Evolutionary conservation across 768 basidiomycete species (phyloP).

Genomic region (Cubamyces sp.): DNA sequence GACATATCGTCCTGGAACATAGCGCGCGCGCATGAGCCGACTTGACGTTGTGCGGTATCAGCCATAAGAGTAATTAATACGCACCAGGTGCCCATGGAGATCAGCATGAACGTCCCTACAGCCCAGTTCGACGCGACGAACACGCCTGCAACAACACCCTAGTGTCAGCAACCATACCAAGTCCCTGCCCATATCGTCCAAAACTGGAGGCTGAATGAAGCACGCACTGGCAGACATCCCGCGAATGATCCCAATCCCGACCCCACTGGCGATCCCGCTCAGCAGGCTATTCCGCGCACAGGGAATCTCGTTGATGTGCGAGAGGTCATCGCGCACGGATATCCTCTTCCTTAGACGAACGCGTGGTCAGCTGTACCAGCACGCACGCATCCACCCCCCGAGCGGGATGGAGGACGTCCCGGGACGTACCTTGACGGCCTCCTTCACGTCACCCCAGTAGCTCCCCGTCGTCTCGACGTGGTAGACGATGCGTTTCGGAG

Average conservation of each 20-base stretch:
- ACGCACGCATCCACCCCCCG: not conserved
- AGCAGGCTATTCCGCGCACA: constrained; percentile 78
- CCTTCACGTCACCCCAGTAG: constrained; percentile 38
- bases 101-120: constrained; percentile 68
- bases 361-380: not conserved
- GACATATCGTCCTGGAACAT: constrained; percentile 65
- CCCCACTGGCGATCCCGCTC: constrained; percentile 79
- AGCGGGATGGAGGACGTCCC: not conserved
- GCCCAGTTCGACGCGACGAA: constrained; percentile 81
- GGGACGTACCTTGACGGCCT: constrained; percentile 39
- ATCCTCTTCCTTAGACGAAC: constrained; percentile 47
- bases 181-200: not conserved
- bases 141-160: constrained; percentile 45
- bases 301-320: constrained; percentile 69
- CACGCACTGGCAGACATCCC: constrained; percentile 65
- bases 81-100: constrained; percentile 74
- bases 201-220: not conserved
- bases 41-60: not conserved
- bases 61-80: constrained; percentile 28
- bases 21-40: not conserved
- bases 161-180: not conserved
- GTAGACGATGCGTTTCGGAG: constrained; percentile 31
- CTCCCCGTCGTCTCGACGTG: constrained; percentile 40
- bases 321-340: constrained; percentile 54
- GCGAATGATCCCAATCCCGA: constrained; percentile 75